Evolutionary conservation across 495 filamentous ascomycete species (phyloP).

Genomic region (Neurospora tetrasperma): DNA sequence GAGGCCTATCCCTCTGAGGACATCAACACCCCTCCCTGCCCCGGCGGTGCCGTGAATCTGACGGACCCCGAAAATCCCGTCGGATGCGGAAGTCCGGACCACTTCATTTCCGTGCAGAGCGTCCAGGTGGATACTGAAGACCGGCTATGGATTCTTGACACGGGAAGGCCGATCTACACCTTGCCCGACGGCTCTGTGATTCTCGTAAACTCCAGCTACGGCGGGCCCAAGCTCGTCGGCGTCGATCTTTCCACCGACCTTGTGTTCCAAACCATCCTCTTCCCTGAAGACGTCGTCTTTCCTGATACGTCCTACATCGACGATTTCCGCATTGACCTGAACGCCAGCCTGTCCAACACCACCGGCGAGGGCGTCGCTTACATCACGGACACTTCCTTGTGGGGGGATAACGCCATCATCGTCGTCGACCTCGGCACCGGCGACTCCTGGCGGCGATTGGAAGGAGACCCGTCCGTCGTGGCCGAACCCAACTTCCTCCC

Average conservation of each 20-base stretch:
- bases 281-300: neutral
- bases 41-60: neutral
- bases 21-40: neutral
- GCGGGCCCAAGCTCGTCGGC: neutral
- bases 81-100: neutral
- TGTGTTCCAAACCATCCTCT: neutral
- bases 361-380: neutral
- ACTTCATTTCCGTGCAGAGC: neutral
- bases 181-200: neutral
- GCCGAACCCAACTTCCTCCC: neutral
- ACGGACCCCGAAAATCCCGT: neutral
- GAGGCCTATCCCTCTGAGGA: neutral
- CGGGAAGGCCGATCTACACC: neutral
- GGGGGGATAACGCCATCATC: neutral
- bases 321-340: neutral
- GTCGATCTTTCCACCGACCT: neutral
- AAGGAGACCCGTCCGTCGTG: neutral
- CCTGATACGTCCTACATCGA: neutral
- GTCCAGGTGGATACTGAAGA: rapidly evolving
- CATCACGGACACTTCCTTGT: neutral
- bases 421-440: neutral
- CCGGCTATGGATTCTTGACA: neutral
- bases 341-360: neutral
- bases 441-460: neutral
- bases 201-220: neutral